Conservation (phyloP, 345 rosid species). For the Camelina sativa region DNA sequence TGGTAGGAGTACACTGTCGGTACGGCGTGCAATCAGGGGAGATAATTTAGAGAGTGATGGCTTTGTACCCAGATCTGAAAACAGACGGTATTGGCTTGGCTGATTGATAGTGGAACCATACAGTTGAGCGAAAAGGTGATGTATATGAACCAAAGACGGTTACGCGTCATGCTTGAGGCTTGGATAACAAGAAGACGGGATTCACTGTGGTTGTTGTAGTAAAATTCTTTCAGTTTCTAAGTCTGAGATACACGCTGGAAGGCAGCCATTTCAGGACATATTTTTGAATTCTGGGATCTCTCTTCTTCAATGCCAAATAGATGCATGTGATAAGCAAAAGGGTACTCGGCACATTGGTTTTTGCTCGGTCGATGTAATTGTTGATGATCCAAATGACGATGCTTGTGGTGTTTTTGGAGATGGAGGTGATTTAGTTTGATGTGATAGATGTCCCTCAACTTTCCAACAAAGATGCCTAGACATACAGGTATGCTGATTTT, state of each 20-base stretch:
- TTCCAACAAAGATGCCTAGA: conserved; percentile 82
- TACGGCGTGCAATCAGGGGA: conserved; percentile 57
- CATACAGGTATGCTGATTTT: conserved; percentile 55
- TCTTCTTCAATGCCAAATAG: conserved; percentile 74
- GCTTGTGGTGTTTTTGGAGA: conserved; percentile 94
- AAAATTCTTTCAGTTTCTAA: conserved; percentile 66
- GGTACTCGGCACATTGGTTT: conserved; percentile 52
- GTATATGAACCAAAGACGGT: conserved; percentile 61
- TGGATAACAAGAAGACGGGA: conserved; percentile 76
- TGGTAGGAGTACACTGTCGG: conserved; percentile 71
- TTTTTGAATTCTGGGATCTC: conserved; percentile 66
- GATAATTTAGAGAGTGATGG: conserved; percentile 56
- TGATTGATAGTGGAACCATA: conserved; percentile 70
- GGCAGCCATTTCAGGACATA: conserved; percentile 72
- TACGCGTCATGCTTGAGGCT: conserved; percentile 61
- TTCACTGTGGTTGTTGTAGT: conserved; percentile 89
- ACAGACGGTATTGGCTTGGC: conserved; percentile 74
- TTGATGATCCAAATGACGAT: conserved; percentile 91
- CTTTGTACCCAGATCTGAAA: conserved; percentile 65
- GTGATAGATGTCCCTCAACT: conserved; percentile 91
- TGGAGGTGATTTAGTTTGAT: conserved; percentile 90
- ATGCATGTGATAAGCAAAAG: conserved; percentile 71
- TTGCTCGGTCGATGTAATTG: conserved; percentile 58
- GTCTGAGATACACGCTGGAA: conserved; percentile 89
- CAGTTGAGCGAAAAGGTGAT: conserved; percentile 67